A percentile compares a stretch with the other conserved stretches of the same genome.
Conservation (phyloP, 1,284 basidiomycete species). For the Malassezia yamatoensis region DNA sequence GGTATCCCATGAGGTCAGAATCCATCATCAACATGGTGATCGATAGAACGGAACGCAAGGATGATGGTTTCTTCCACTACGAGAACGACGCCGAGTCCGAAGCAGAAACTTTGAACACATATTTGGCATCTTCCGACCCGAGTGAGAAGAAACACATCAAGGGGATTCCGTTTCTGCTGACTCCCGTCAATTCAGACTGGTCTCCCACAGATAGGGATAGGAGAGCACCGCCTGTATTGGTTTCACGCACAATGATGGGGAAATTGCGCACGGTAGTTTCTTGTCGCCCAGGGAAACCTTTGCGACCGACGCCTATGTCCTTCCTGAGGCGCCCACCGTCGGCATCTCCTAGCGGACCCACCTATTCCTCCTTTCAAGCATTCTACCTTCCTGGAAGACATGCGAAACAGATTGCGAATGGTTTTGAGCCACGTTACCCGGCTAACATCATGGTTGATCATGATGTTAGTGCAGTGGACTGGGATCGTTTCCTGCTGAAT, state of each 20-base stretch:
- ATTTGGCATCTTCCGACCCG: no score
- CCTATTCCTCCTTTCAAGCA: neutral
- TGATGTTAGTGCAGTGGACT: constrained; percentile 2
- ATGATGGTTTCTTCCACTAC: no score
- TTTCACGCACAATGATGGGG: neutral
- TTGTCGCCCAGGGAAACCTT: neutral
- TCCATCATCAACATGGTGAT: no score
- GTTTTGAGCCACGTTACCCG: neutral
- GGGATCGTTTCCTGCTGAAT: constrained; percentile 2
- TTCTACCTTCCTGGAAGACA: neutral
- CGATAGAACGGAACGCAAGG: no score
- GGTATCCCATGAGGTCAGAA: no score
- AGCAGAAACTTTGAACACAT: no score
- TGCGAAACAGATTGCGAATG: neutral
- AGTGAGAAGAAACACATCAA: no score
- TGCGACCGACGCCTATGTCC: neutral
- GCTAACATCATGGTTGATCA: neutral
- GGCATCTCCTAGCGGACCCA: neutral
- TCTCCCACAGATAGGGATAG: neutral
- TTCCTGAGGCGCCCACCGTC: neutral
- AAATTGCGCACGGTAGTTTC: neutral
- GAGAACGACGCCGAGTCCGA: no score
- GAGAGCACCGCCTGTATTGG: neutral
- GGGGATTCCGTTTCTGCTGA: neutral
- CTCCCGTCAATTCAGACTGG: neutral